phyloP scores from a whole-genome alignment of 148 eudicot species.

The Rhododendron molle region DNA sequence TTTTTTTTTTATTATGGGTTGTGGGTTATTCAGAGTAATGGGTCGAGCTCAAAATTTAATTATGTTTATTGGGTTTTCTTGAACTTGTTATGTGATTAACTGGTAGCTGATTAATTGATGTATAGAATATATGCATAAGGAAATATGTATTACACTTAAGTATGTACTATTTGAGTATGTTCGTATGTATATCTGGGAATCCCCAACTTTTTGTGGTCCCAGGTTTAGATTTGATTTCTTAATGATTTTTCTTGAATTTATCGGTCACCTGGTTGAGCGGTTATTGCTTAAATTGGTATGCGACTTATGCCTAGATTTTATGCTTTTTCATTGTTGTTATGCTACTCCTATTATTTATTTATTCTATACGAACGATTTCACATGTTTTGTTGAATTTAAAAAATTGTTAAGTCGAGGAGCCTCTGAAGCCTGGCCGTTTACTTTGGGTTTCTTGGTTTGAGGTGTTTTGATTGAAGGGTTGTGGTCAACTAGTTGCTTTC shows the following conservation, averaged over 20 bases:
- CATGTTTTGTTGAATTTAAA: neutral
- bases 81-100: conserved; percentile 1
- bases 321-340: neutral
- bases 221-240: neutral
- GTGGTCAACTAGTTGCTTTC: conserved; percentile 3
- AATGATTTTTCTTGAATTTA: neutral
- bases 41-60: conserved; percentile 6
- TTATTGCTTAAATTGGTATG: neutral
- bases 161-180: neutral
- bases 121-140: neutral
- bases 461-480: conserved; percentile 4
- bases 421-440: neutral
- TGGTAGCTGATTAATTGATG: neutral
- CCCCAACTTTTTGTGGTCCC: neutral
- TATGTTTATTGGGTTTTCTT: neutral
- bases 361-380: neutral
- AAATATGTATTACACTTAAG: too few relatives aligned
- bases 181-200: neutral
- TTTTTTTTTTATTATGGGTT: too few relatives aligned
- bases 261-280: neutral
- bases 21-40: neutral
- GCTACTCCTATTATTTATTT: neutral
- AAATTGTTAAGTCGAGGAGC: neutral
- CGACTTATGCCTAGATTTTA: neutral
- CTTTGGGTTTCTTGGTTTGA: neutral